Evolutionary conservation across 1,284 basidiomycete species (phyloP), one percentile per base, ranked within the genome.

Genomic region (Pholiota adiposa): DNA sequence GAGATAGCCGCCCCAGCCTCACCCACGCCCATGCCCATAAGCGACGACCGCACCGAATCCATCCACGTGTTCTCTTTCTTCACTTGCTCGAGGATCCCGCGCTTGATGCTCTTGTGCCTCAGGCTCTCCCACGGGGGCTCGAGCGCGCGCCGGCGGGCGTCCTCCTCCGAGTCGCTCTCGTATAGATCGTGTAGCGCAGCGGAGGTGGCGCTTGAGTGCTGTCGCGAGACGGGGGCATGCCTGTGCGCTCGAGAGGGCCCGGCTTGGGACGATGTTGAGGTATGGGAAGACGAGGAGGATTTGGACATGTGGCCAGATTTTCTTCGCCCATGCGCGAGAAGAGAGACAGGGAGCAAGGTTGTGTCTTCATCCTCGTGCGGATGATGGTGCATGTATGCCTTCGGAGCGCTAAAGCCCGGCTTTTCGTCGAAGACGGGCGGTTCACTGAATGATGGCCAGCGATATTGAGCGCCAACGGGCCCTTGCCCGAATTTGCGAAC

Each of bases 71-170:
- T 69, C 59, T 74, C 73, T 60, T 71, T 67, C 53, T 67, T 63
- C 18, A 75, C 73, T 34, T 72, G 63, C 51, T 72, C 73, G 18
- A 77, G 55, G n/a, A 77, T 74, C 16, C 71, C 73, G 8, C 75
- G 71, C 34, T 72, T 73, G 58, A 75, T 75, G 60, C 73, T 75
- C 62, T 75, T 73, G 54, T 75, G 74, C 11, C 73, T 68, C n/a
- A 76, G 65, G 44, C 66, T 71, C 55, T 75, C 75, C 72, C 73
- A 76, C 0, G 74, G 73, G 18, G 66, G 51, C 34, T 70, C 62
- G 19, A 16, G 14, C 33, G 48, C 31, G 18, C 48, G 33, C 34
- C 33, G 19, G 11, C 14, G 2, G 66, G 58, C 44, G 64, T 62
- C 36, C 31, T 46, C 54, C 29, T 60, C 51, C 48, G 44, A 25